Percentiles rank a stretch among this genome's conserved stretches.
These are phyloP conservation scores for Penicillium silybi DNA, from an alignment of 495 filamentous ascomycete species.

Conservation along the genomic window DNA sequence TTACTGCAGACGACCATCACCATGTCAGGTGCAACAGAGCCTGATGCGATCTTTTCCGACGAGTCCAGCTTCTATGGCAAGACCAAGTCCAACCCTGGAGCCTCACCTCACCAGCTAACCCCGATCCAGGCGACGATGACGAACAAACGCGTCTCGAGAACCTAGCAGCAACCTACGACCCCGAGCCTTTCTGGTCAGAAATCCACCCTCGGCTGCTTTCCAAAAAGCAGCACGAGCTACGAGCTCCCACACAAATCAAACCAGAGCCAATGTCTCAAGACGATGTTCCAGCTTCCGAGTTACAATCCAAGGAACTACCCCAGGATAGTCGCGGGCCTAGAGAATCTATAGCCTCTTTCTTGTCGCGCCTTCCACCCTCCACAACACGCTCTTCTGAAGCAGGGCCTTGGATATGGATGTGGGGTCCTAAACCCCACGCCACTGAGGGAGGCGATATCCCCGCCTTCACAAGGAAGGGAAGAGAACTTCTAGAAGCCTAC, in stretches of 20 bases:
- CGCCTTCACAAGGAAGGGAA: conserved; percentile 43
- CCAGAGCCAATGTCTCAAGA: conserved; percentile 4
- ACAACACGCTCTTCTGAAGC: conserved; percentile 37
- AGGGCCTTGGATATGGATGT: conserved; percentile 65
- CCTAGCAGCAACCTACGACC: conserved; percentile 38
- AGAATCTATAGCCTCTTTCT: conserved; percentile 60
- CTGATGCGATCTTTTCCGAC: conserved; percentile 46
- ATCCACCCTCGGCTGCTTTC: conserved; percentile 31
- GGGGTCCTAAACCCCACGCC: conserved; percentile 44
- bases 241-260: not conserved
- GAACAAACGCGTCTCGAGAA: conserved; percentile 36
- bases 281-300: conserved; percentile 36
- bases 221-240: conserved; percentile 21
- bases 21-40: conserved; percentile 3
- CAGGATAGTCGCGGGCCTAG: conserved; percentile 34
- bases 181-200: conserved; percentile 42
- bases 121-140: conserved; percentile 49
- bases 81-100: not conserved
- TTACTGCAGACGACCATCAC: not conserved
- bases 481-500: conserved; percentile 39
- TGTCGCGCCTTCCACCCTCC: conserved; percentile 61
- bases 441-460: conserved; percentile 29
- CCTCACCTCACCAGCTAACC: conserved; percentile 15
- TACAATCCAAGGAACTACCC: conserved; percentile 39
- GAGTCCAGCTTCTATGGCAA: conserved; percentile 73